Conservation (phyloP, 805 yeast species). For the Candida boleticola region DNA sequence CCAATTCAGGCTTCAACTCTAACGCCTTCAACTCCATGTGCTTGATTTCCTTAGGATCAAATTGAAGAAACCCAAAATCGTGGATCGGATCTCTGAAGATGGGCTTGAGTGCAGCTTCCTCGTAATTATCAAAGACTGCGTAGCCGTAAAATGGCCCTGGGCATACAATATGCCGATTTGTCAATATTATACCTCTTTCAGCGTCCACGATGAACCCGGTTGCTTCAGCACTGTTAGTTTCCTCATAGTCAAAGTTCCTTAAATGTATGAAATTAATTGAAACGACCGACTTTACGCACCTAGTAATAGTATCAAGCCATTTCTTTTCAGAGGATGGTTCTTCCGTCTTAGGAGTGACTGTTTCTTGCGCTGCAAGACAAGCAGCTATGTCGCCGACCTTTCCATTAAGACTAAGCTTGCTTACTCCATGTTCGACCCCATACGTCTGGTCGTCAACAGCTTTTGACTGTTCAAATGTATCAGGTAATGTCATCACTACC, state of each 20-base stretch:
- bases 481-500: too few species aligned
- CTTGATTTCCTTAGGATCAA: conserved; percentile 67
- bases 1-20: conserved; percentile 73
- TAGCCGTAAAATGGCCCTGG: conserved; percentile 93
- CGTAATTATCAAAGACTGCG: conserved; percentile 92
- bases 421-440: too few species aligned
- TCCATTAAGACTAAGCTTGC: too few species aligned
- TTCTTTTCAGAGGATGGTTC: too few species aligned
- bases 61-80: conserved; percentile 86
- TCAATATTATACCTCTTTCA: conserved; percentile 74
- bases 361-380: too few species aligned
- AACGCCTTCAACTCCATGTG: conserved; percentile 71
- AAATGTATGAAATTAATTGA: conserved; percentile 86
- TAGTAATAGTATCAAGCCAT: conserved; percentile 81
- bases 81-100: conserved; percentile 93
- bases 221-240: conserved; percentile 79
- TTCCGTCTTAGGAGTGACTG: too few species aligned
- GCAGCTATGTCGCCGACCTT: too few species aligned
- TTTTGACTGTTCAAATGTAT: too few species aligned
- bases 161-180: conserved; percentile 93
- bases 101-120: conserved; percentile 83
- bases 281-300: conserved; percentile 81
- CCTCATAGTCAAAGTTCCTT: conserved; percentile 82
- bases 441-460: too few species aligned
- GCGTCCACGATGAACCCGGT: conserved; percentile 94